A percentile compares a stretch with the other conserved stretches of the same genome.
Conservation (phyloP, 441 rosid species). For the Adansonia rubrostipa region DNA sequence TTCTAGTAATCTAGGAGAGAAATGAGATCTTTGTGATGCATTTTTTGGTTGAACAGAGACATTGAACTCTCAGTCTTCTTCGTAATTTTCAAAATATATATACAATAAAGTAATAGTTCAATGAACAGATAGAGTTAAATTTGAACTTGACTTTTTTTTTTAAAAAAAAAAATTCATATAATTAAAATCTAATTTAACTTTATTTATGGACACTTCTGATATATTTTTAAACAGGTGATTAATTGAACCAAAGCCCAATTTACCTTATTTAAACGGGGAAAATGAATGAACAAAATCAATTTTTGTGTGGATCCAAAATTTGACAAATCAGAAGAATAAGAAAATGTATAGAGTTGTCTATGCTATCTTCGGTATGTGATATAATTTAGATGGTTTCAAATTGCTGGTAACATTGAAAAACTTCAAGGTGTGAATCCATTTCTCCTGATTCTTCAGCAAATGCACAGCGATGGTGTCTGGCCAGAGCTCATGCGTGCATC, state of each 20-base stretch:
- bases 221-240: neutral
- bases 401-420: conserved; percentile 73
- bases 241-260: neutral
- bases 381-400: conserved; percentile 80
- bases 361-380: conserved; percentile 56
- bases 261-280: neutral
- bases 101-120: too few relatives aligned
- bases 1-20: too few relatives aligned
- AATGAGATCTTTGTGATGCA: too few relatives aligned
- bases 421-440: conserved; percentile 68
- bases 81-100: too few relatives aligned
- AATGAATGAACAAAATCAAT: neutral
- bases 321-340: conserved; percentile 1
- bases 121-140: too few relatives aligned
- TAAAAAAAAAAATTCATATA: too few relatives aligned
- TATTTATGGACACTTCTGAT: neutral
- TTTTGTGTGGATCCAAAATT: neutral
- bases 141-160: too few relatives aligned
- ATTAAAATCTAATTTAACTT: neutral
- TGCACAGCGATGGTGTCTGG: conserved; percentile 78
- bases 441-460: conserved; percentile 72
- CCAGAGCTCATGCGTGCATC: conserved; percentile 82
- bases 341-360: neutral
- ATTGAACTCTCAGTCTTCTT: too few relatives aligned
- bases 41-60: too few relatives aligned